These are phyloP conservation scores for Ulvella scutata DNA, from an alignment of 139 green algal genomes.

Conservation along the genomic window DNA sequence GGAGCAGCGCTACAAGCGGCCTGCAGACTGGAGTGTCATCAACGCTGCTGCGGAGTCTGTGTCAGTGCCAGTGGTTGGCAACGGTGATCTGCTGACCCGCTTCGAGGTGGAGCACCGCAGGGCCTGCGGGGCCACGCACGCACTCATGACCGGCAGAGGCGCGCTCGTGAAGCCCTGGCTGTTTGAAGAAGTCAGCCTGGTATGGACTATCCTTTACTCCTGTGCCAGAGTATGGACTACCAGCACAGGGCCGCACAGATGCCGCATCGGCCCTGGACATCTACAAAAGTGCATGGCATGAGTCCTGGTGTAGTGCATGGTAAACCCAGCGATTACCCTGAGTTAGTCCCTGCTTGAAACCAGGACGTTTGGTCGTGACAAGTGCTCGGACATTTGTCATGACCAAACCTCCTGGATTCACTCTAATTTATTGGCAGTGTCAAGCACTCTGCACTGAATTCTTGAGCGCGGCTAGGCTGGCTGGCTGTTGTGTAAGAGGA, in stretches of 20 bases:
- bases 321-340: too few relatives aligned
- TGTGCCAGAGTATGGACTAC: too few relatives aligned
- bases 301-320: too few relatives aligned
- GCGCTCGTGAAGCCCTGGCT: slow-evolving; percentile 77
- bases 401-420: too few relatives aligned
- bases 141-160: slow-evolving; percentile 43
- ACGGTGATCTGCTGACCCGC: slow-evolving; percentile 54
- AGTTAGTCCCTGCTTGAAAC: neutral
- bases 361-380: neutral
- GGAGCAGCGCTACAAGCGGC: slow-evolving; percentile 37
- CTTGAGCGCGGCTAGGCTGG: too few relatives aligned
- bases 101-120: slow-evolving; percentile 32
- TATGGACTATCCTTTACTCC: neutral
- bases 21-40: slow-evolving; percentile 5
- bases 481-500: too few relatives aligned
- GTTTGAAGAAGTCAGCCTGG: slow-evolving; percentile 55
- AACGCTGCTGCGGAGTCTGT: neutral
- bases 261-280: too few relatives aligned
- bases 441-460: too few relatives aligned
- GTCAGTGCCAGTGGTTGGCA: slow-evolving; percentile 25
- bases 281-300: too few relatives aligned
- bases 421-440: too few relatives aligned
- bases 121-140: slow-evolving; percentile 9
- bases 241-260: too few relatives aligned
- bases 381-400: neutral